Conservation (phyloP, 768 basidiomycete genomes). For the Mycena pura region DNA sequence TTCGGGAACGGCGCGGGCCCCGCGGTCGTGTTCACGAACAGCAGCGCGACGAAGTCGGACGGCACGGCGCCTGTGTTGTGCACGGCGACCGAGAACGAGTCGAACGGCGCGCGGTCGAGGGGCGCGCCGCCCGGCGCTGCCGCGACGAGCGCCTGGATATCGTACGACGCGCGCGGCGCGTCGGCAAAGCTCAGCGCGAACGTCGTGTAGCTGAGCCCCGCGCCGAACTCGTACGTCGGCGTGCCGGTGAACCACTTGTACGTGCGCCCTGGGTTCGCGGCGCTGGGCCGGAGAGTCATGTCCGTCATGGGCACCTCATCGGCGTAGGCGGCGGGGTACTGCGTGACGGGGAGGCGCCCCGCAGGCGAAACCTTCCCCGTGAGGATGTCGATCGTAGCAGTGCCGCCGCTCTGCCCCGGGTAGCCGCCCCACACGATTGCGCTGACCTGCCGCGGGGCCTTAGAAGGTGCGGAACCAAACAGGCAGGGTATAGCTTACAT, state of each 20-base stretch:
- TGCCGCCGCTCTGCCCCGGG: slow-evolving; percentile 57
- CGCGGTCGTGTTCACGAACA: slow-evolving; percentile 55
- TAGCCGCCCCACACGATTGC: slow-evolving; percentile 57
- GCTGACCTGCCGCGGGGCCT: slow-evolving; percentile 46
- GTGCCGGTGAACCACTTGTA: slow-evolving; percentile 64
- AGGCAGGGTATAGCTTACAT: too few species aligned
- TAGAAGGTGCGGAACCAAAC: too few species aligned
- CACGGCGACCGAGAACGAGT: slow-evolving; percentile 56
- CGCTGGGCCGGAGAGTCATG: slow-evolving; percentile 58
- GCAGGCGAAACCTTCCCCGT: slow-evolving; percentile 59
- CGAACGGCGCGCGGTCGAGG: slow-evolving; percentile 54
- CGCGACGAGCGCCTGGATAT: slow-evolving; percentile 48
- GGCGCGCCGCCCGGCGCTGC: slow-evolving; percentile 25
- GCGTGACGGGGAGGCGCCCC: slow-evolving; percentile 61
- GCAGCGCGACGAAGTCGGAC: slow-evolving; percentile 62
- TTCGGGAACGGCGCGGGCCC: slow-evolving; percentile 60
- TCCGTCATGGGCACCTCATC: slow-evolving; percentile 61
- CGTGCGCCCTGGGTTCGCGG: slow-evolving; percentile 58
- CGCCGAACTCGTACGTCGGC: slow-evolving; percentile 62
- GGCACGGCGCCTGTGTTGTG: slow-evolving; percentile 55
- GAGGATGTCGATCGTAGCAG: slow-evolving; percentile 59
- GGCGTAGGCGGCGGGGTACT: slow-evolving; percentile 58
- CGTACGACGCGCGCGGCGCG: slow-evolving; percentile 43
- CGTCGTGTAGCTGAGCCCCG: slow-evolving; percentile 60
- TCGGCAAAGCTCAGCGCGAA: slow-evolving; percentile 50